Evolutionary conservation across 1,284 basidiomycete species (phyloP).

Genomic region (Thelephora terrestris): DNA sequence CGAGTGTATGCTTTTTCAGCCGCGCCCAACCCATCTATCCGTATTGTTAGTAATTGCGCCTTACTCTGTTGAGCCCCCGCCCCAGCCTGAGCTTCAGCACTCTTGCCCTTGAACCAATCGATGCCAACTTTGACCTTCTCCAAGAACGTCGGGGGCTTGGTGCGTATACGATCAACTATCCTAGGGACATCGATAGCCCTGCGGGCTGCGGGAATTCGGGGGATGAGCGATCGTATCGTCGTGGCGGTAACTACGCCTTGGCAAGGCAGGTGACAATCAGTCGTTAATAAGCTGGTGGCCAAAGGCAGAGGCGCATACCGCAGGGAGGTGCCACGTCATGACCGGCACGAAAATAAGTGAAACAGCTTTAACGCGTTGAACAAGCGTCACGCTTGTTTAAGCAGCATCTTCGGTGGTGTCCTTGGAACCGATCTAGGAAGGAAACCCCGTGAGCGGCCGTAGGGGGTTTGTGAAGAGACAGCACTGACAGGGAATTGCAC

Average conservation of each 20-base stretch:
- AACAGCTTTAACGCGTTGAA: conserved; percentile 58
- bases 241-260: conserved; percentile 48
- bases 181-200: conserved; percentile 36
- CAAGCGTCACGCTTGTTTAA: conserved; percentile 53
- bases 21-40: no score
- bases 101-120: conserved; percentile 19
- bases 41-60: background rate
- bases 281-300: conserved; percentile 3
- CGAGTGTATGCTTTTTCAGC: no score
- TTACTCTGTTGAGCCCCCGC: conserved; percentile 5
- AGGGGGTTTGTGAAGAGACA: background rate
- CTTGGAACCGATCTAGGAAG: conserved; percentile 37
- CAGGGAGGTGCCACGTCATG: conserved; percentile 50
- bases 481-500: conserved; percentile 57
- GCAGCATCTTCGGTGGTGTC: conserved; percentile 44
- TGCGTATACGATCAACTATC: conserved; percentile 18
- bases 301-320: conserved; percentile 28
- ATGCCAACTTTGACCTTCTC: conserved; percentile 21
- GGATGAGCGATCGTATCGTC: conserved; percentile 33
- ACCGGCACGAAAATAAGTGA: conserved; percentile 51
- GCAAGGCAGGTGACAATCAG: background rate
- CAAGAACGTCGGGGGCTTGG: conserved; percentile 18
- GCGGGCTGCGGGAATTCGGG: conserved; percentile 40
- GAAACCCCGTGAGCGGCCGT: background rate
- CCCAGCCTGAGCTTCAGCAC: conserved; percentile 14